These are phyloP conservation scores for Penicillium fimorum DNA, from an alignment of 495 filamentous ascomycete species.

Conservation along the genomic window DNA sequence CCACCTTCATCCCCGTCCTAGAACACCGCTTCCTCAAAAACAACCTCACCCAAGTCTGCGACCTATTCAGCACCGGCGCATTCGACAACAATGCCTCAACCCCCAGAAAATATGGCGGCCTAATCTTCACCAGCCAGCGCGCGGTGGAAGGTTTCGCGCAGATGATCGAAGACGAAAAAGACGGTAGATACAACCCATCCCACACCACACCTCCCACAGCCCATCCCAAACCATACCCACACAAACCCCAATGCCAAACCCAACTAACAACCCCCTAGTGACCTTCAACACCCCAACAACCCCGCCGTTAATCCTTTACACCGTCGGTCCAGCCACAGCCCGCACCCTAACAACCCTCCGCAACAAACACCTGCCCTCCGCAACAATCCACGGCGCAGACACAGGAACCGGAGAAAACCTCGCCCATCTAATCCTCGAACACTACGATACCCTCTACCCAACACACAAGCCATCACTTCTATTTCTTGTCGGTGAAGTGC, in stretches of 20 bases:
- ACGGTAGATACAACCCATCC: constrained; percentile 24
- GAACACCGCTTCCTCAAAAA: constrained; percentile 61
- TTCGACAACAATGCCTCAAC: constrained; percentile 13
- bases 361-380: constrained; percentile 36
- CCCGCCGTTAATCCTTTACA: constrained; percentile 63
- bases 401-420: constrained; percentile 80
- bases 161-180: constrained; percentile 52
- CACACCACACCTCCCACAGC: no score
- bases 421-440: constrained; percentile 69
- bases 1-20: constrained; percentile 80
- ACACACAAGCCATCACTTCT: constrained; percentile 59
- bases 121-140: constrained; percentile 93
- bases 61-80: constrained; percentile 37
- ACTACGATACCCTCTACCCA: constrained; percentile 54
- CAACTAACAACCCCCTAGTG: constrained; percentile 10
- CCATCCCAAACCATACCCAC: background rate
- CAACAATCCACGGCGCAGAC: constrained; percentile 68
- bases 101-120: constrained; percentile 62
- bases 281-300: constrained; percentile 34
- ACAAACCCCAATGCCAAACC: background rate
- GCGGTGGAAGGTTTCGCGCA: constrained; percentile 81
- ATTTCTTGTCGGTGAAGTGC: constrained; percentile 84
- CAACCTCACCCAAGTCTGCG: constrained; percentile 46
- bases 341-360: constrained; percentile 63
- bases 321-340: constrained; percentile 88